Percentiles rank a stretch among this genome's conserved stretches.
These are phyloP conservation scores for Amanita pseudoporphyria DNA, from an alignment of 768 basidiomycete species.

Conservation along the genomic window DNA sequence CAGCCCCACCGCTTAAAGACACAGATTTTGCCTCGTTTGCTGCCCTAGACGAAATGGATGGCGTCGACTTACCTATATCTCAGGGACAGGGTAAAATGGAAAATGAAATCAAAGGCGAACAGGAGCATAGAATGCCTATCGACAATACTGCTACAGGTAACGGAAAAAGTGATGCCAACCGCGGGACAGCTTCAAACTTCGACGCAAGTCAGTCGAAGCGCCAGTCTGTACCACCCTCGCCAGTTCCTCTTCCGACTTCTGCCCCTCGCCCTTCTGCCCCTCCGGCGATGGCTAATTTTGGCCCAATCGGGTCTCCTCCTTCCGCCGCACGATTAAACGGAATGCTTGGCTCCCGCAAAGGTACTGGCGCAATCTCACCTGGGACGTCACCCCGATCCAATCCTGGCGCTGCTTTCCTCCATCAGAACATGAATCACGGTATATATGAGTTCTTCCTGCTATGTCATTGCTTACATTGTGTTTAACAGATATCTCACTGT, in stretches of 20 bases:
- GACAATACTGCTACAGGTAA: not conserved
- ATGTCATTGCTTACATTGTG: not conserved
- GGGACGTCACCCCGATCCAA: constrained; percentile 44
- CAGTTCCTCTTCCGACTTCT: constrained; percentile 45
- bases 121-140: not conserved
- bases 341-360: constrained; percentile 26
- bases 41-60: constrained; percentile 48
- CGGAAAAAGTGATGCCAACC: constrained; percentile 2
- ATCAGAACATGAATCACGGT: constrained; percentile 5
- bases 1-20: constrained; percentile 68
- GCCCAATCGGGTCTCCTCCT: constrained; percentile 81
- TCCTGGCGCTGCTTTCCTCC: constrained; percentile 7
- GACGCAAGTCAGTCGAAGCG: constrained; percentile 4
- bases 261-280: constrained; percentile 37
- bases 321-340: constrained; percentile 20
- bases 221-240: constrained; percentile 24
- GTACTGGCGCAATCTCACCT: constrained; percentile 34
- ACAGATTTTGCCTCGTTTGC: constrained; percentile 67
- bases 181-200: not conserved
- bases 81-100: constrained; percentile 28
- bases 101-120: not conserved
- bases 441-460: not conserved
- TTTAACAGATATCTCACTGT: constrained; percentile 15
- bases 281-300: constrained; percentile 47
- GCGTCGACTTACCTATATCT: constrained; percentile 33